A percentile compares a stretch with the other conserved stretches of the same genome.
Evolutionary conservation across 2,329 filamentous ascomycete genomes (phyloP).

Genomic region (Botrytis tulipae): DNA sequence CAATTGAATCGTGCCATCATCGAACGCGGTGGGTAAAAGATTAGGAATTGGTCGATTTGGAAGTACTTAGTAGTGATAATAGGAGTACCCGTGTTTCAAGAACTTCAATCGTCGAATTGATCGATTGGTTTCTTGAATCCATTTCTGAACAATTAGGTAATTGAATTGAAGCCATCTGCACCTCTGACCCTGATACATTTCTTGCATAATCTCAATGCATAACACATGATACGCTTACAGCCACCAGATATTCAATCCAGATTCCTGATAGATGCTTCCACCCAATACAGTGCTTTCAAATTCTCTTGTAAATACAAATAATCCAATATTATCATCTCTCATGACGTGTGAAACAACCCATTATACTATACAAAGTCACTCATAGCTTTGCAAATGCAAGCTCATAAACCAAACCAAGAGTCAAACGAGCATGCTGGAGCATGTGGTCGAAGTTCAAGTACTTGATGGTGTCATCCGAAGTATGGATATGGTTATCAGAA

Average conservation of each 20-base stretch:
- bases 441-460: constrained; percentile 83
- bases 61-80: neutral
- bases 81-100: neutral
- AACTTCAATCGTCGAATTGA: neutral
- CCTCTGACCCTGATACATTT: neutral
- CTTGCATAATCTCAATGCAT: neutral
- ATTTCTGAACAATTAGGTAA: neutral
- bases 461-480: constrained; percentile 67
- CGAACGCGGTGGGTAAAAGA: neutral
- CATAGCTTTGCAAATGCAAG: constrained; percentile 66
- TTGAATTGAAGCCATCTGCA: neutral
- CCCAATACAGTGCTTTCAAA: neutral
- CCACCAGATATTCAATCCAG: neutral
- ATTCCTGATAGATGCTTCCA: neutral
- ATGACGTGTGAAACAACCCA: neutral
- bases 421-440: constrained; percentile 85
- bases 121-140: neutral
- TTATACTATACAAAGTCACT: neutral
- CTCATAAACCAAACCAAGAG: constrained; percentile 79
- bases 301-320: neutral
- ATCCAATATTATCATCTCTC: neutral
- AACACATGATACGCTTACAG: neutral
- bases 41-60: neutral
- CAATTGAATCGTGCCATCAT: constrained; percentile 8
- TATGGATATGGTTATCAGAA: constrained; percentile 67